phyloP scores from a whole-genome alignment of 1,284 basidiomycete species.

The Cutaneotrichosporon sp. region DNA sequence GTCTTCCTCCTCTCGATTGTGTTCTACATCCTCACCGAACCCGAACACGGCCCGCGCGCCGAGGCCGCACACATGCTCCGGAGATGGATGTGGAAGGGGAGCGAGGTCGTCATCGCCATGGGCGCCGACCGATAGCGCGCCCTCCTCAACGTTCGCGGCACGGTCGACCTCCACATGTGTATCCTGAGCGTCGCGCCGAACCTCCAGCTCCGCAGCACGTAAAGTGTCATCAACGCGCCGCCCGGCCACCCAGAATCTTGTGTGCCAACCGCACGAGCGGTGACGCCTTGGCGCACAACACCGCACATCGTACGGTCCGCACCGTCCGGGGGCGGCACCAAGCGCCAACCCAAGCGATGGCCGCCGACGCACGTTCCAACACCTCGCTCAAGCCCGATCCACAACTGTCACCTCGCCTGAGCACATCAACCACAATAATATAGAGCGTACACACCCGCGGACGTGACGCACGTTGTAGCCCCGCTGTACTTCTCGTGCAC shows the following conservation, averaged over 20 bases:
- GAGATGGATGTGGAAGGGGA: neutral
- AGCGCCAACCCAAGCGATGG: too few relatives aligned
- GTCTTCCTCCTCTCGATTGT: conserved; percentile 44
- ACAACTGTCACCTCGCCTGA: neutral
- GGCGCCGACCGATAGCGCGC: neutral
- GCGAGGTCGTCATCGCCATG: neutral
- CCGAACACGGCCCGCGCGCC: neutral
- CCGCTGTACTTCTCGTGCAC: neutral
- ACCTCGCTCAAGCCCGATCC: neutral
- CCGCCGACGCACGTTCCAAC: neutral
- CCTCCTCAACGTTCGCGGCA: too few relatives aligned
- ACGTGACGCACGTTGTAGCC: neutral
- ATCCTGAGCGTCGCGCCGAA: too few relatives aligned
- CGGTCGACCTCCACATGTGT: too few relatives aligned
- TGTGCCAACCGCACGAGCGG: too few relatives aligned
- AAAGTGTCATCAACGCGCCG: too few relatives aligned
- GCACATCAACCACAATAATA: too few relatives aligned
- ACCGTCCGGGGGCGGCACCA: too few relatives aligned
- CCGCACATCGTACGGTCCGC: too few relatives aligned
- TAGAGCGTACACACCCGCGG: neutral
- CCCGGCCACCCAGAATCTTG: too few relatives aligned
- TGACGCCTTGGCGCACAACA: too few relatives aligned
- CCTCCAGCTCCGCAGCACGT: too few relatives aligned
- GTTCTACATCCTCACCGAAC: conserved; percentile 35
- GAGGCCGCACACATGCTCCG: conserved; percentile 2